Evolutionary conservation across 768 basidiomycete species (phyloP), one percentile per base, ranked within the genome.

Genomic region (Xerocomus brunneocitrinus): DNA sequence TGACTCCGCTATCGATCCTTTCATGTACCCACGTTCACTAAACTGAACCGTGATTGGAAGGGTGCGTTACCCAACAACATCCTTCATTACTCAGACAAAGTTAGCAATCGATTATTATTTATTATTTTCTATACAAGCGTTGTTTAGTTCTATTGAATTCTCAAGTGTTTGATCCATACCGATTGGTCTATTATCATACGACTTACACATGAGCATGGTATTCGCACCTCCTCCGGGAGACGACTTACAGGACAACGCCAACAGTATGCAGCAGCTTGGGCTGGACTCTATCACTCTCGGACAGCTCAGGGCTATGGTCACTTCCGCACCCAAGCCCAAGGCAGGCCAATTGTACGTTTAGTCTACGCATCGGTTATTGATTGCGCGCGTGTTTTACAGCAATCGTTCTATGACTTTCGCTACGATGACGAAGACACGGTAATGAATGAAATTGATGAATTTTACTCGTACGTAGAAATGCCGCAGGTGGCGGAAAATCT

Each of bases 341-440:
- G 88, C 81, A 71, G 55, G 75, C 63, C 45, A 19, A 49, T 30
- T 48, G 31, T 47, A 28, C 52, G 53, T 54, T 41, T 53, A 40
- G 43, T 56, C 36, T 46, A 34, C 44, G 30, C 30, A 42, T 58
- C 55, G 24, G 27, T 49, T 50, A 52, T 54, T 67, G 57, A 71
- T 54, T 50, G 48, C 16, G 44, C 47, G 49, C 49, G 53, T 56
- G 52, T 62, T 50, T 58, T 62, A 62, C 72, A 92, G 90, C 88
- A 89, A 83, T 84, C 83, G 8, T 82, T 80, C 61, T 97, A 89
- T 70, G 91, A 94, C 75, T 97, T 89, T 72, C 83, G 88, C 56
- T 98, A 98, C 67, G 91, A 95, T 60, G 95, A 98, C 68, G 94
- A 95, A 65, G 92, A 97, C 70, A 94, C 91, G 5, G 84, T 98